phyloP scores from a whole-genome alignment of 2,329 filamentous ascomycete genomes.

The Pseudogymnoascus sp. region DNA sequence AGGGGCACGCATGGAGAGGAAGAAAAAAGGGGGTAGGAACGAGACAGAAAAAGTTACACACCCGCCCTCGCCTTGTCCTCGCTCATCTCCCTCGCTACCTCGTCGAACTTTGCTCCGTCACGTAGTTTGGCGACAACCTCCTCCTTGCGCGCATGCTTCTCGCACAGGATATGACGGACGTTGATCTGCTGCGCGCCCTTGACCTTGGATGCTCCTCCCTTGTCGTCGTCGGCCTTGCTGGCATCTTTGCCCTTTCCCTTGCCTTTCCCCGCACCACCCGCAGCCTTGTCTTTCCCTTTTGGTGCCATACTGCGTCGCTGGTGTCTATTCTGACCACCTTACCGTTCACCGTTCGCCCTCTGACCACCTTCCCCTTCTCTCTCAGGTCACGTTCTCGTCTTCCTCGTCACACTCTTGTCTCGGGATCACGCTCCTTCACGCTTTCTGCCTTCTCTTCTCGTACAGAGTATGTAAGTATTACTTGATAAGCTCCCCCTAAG shows the following conservation, averaged over 20 bases:
- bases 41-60: slow-evolving; percentile 23
- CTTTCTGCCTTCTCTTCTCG: neutral
- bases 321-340: neutral
- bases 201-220: slow-evolving; percentile 34
- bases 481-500: neutral
- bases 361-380: neutral
- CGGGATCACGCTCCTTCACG: neutral
- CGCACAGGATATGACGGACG: slow-evolving; percentile 65
- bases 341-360: neutral
- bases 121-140: slow-evolving; percentile 62
- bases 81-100: slow-evolving; percentile 62
- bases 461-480: neutral
- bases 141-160: slow-evolving; percentile 71
- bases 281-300: slow-evolving; percentile 22
- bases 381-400: neutral
- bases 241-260: slow-evolving; percentile 27
- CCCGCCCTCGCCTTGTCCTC: slow-evolving; percentile 69
- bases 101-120: slow-evolving; percentile 62
- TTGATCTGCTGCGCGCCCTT: slow-evolving; percentile 63
- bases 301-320: slow-evolving; percentile 20
- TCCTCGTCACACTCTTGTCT: neutral
- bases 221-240: slow-evolving; percentile 33
- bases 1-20: neutral
- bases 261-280: slow-evolving; percentile 11
- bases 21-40: neutral